These are phyloP conservation scores for Tubosaeta brunneosetosa DNA, from an alignment of 768 basidiomycete genomes.

Conservation along the genomic window DNA sequence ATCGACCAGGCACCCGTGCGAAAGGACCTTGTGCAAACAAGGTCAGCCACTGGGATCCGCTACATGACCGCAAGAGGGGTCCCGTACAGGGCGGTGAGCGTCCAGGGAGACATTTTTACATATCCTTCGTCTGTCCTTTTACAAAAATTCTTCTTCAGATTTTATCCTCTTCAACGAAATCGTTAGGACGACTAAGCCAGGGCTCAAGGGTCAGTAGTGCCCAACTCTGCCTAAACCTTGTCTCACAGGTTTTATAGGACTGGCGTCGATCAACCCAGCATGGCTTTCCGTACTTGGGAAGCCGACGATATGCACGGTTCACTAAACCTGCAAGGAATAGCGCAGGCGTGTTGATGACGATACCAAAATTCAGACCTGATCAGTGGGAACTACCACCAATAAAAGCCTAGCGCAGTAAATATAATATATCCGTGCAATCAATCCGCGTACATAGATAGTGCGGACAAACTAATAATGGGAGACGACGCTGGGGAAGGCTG, in stretches of 20 bases:
- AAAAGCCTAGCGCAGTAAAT: slow-evolving; percentile 24
- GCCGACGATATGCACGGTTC: slow-evolving; percentile 78
- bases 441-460: slow-evolving; percentile 4
- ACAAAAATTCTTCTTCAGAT: slow-evolving; percentile 68
- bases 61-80: slow-evolving; percentile 75
- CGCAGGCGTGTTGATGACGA: slow-evolving; percentile 63
- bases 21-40: slow-evolving; percentile 70
- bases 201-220: slow-evolving; percentile 65
- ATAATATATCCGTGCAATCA: slow-evolving; percentile 1
- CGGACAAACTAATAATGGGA: too few relatives aligned
- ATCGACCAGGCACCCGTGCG: slow-evolving; percentile 94
- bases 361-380: slow-evolving; percentile 80
- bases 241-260: slow-evolving; percentile 39
- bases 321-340: slow-evolving; percentile 78
- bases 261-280: slow-evolving; percentile 80
- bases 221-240: neutral
- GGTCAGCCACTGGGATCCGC: slow-evolving; percentile 55
- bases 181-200: slow-evolving; percentile 66
- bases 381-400: slow-evolving; percentile 82
- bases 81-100: slow-evolving; percentile 77
- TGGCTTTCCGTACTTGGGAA: slow-evolving; percentile 85
- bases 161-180: slow-evolving; percentile 84
- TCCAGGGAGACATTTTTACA: slow-evolving; percentile 84
- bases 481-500: too few relatives aligned
- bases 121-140: slow-evolving; percentile 88